Conservation (phyloP, 768 basidiomycete species). For the Pleurotus djamor region DNA sequence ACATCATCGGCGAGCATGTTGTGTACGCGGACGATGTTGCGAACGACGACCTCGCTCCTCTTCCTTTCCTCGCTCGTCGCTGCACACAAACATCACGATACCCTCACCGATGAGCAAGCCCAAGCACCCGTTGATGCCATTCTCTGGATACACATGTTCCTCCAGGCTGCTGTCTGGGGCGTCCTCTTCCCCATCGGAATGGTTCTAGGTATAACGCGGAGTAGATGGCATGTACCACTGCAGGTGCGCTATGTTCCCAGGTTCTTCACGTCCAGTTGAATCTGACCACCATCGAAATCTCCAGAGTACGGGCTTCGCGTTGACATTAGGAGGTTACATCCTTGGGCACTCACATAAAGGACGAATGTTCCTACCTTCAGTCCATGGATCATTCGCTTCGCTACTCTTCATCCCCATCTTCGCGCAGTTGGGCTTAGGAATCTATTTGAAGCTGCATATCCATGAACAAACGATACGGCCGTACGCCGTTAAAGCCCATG, state of each 20-base stretch:
- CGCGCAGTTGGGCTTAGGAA: conserved; percentile 68
- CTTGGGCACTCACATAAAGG: conserved; percentile 90
- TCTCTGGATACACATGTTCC: conserved; percentile 78
- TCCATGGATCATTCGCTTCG: conserved; percentile 69
- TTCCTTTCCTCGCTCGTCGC: conserved; percentile 19
- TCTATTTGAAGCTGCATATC: conserved; percentile 92
- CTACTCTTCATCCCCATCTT: conserved; percentile 65
- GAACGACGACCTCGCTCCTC: conserved; percentile 12
- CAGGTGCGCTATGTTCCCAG: conserved; percentile 47
- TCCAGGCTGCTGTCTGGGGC: conserved; percentile 84
- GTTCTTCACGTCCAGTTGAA: neutral
- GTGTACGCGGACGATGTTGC: neutral
- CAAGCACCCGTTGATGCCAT: conserved; percentile 72
- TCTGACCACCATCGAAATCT: neutral
- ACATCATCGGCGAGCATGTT: neutral
- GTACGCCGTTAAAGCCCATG: conserved; percentile 68
- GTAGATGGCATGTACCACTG: conserved; percentile 88
- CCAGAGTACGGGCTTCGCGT: conserved; percentile 62
- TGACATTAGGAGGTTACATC: conserved; percentile 72
- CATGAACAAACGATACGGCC: conserved; percentile 75
- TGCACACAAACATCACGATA: conserved; percentile 67
- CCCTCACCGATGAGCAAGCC: conserved; percentile 59
- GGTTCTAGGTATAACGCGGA: conserved; percentile 73
- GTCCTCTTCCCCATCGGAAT: conserved; percentile 83
- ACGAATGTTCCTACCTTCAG: conserved; percentile 68